phyloP scores from a whole-genome alignment of 371 early-diverging fungal genomes.

The Mortierella sp. region DNA sequence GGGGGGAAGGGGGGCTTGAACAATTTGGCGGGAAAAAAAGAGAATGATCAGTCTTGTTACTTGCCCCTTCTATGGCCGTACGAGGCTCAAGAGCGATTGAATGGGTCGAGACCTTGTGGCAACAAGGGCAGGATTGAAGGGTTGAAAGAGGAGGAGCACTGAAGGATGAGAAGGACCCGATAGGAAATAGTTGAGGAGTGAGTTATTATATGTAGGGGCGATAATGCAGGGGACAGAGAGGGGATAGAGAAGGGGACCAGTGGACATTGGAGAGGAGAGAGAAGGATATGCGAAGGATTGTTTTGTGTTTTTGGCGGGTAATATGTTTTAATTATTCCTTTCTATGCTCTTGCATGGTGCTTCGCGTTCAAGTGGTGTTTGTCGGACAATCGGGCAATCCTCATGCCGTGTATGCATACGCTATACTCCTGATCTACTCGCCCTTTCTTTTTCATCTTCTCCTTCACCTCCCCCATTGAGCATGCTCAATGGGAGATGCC shows the following conservation, averaged over 20 bases:
- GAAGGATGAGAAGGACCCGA: background rate
- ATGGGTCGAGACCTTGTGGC: background rate
- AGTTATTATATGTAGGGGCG: background rate
- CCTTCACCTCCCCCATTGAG: background rate
- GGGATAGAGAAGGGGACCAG: background rate
- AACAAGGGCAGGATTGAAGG: background rate
- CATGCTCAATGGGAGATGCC: too few species aligned
- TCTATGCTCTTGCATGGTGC: background rate
- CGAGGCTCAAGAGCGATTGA: background rate
- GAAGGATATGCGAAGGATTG: background rate
- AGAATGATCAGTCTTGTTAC: background rate
- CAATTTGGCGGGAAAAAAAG: slow-evolving; percentile 9
- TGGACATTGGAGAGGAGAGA: background rate
- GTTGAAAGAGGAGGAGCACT: background rate
- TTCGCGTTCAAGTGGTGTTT: background rate
- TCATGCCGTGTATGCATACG: background rate
- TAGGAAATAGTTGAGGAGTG: background rate
- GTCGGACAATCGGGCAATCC: background rate
- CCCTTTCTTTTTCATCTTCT: background rate
- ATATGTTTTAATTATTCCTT: background rate
- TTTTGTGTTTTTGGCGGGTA: slow-evolving; percentile 12
- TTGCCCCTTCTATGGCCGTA: background rate
- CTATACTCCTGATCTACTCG: background rate
- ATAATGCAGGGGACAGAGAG: background rate
- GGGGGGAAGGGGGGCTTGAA: background rate